Evolutionary conservation across 2,329 filamentous ascomycete species (phyloP), one percentile per base, ranked within the genome.

Genomic region (Aspergillus sp.): DNA sequence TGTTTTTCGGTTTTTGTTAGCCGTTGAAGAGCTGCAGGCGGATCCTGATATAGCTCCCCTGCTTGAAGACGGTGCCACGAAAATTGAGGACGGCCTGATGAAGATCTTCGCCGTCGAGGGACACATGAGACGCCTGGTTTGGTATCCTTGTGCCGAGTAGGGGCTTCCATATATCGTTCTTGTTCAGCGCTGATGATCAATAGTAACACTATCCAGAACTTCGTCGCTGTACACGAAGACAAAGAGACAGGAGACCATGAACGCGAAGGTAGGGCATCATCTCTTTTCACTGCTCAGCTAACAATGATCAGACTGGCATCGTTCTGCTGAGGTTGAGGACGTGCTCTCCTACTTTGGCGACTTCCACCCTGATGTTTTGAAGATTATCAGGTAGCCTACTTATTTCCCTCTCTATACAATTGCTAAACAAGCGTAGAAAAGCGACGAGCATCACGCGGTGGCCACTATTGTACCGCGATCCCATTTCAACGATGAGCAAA

Each of bases 111-210:
- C 66, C 14, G 64, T 35, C 3, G 33, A 56, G 4, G 68, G 68
- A 56, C 47, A 6, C 11, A 49, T 40, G 39, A 62, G 23, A 49
- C 59, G 15, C 62, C 56, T 71, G 47, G 61, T 71, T 23, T 72
- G 70, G 69, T 73, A 70, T 56, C 56, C 61, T 4, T 73, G 69
- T 61, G 64, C 63, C 15, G 58, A 62, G 70, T 71, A 61, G 23
- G 59, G 12, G 1, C 7, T 9, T 9, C 17, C 5, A 2, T 12
- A 37, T 33, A n/a, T 4, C 31, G 33, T 37, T 17, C 3, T 5
- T 0, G 21, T 9, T 8, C 6, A 3, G 23, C 3, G 23, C 23
- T 57, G 24, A 55, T 6, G 1, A 0, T 9, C 2, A 11, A 15
- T 12, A 71, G 68, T 56, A 62, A 64, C 1, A 52, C 61, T n/a